phyloP scores from a whole-genome alignment of 306 rosid species.

The Pyrus pyrifolia region DNA sequence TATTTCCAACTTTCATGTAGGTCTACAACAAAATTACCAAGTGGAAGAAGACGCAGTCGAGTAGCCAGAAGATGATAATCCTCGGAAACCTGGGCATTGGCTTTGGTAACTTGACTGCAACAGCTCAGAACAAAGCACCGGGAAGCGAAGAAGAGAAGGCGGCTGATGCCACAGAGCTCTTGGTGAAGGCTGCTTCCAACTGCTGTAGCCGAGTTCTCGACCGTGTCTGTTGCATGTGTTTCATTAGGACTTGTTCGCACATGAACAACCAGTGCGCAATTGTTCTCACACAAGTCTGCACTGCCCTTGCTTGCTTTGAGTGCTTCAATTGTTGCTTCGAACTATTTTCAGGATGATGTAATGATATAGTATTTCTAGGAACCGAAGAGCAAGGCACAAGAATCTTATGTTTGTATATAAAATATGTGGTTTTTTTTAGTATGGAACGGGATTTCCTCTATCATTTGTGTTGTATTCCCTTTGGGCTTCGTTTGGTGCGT shows the following conservation, averaged over 20 bases:
- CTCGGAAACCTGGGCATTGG: slow-evolving; percentile 60
- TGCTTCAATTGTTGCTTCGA: slow-evolving; percentile 71
- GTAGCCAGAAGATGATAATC: slow-evolving; percentile 30
- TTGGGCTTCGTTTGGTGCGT: background rate
- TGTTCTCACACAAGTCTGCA: slow-evolving; percentile 57
- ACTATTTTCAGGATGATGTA: slow-evolving; percentile 44
- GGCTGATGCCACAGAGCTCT: slow-evolving; percentile 33
- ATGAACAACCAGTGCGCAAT: slow-evolving; percentile 58
- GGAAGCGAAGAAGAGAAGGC: slow-evolving; percentile 56
- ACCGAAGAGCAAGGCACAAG: background rate
- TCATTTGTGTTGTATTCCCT: background rate
- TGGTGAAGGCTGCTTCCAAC: slow-evolving; percentile 57
- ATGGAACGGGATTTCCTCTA: background rate
- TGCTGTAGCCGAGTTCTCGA: slow-evolving; percentile 38
- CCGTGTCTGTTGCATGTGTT: slow-evolving; percentile 68
- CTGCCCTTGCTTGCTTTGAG: slow-evolving; percentile 79
- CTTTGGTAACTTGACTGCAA: slow-evolving; percentile 70
- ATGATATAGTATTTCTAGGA: background rate
- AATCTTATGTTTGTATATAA: background rate
- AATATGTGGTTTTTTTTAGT: background rate
- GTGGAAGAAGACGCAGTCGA: slow-evolving; percentile 21
- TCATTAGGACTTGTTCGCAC: slow-evolving; percentile 41
- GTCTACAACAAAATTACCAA: slow-evolving; percentile 33
- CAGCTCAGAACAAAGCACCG: slow-evolving; percentile 43
- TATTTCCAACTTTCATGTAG: slow-evolving; percentile 29